Base-by-base conservation (phyloP, 345 rosid genomes). In the Citrus sp. region DNA sequence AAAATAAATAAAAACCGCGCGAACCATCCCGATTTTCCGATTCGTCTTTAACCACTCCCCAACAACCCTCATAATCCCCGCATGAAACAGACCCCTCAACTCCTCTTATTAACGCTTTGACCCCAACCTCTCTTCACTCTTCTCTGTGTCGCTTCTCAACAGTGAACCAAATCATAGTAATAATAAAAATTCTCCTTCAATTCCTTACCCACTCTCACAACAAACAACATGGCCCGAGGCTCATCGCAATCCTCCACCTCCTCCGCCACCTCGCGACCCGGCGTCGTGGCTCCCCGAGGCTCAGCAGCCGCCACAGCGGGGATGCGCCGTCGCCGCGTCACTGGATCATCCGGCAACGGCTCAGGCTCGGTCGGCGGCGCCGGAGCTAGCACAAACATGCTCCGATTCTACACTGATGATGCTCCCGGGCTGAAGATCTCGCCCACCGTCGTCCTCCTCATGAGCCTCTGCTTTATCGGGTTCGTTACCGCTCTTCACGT, bases 391-490 rank as follows among this genome's bases (percentile, higher is more conserved):
- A 79, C 84, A 77, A 94, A 94, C 85, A 90, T 94, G 97, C 96
- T 94, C 77, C 89, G 97, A 35, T 92, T 94, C 93, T 94, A 94
- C 92, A 94, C 97, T 7, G 98, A 92, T 66, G 97, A 94, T n/a
- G 87, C 95, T 24, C 98, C 98, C 0, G 98, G 98, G 0, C 83
- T 94, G 76, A 94, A 91, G 92, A 94, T 94, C 87, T 90, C 97
- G 34, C 98, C 98, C 2, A 94, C 97, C 22, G 92, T 92, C 32
- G 98, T 94, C 65, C 96, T 94, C 73, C 91, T 94, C 71, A 91
- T 94, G 89, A 94, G 98, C 74, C 91, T 94, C 80, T 92, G 97
- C 89, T 94, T 94, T 93, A 94, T 94, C 84, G 98, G 94, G 64
- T 94, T 91, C 74, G 98, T 94, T 76, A 91, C 97, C 76, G 94